Conservation (phyloP, 306 rosid genomes). For the Citrullus amarus region DNA sequence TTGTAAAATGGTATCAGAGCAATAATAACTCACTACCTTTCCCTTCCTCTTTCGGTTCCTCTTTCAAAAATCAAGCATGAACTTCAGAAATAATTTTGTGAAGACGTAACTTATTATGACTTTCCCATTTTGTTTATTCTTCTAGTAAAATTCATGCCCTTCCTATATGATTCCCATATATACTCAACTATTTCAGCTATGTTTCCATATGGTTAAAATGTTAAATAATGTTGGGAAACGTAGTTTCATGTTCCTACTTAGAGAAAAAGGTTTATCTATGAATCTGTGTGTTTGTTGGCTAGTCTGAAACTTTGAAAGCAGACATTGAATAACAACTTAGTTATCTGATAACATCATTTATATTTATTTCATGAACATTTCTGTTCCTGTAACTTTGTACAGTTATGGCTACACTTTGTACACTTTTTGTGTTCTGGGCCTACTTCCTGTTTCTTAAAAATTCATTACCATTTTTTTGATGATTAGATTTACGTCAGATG, state of each 20-base stretch:
- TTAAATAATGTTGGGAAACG: neutral
- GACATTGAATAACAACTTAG: neutral
- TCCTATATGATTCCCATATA: neutral
- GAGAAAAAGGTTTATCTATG: neutral
- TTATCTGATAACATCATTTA: neutral
- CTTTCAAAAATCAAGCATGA: too few species aligned
- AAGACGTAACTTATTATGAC: neutral
- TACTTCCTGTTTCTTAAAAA: neutral
- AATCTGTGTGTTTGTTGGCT: neutral
- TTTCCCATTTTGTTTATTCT: neutral
- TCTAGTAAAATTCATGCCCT: neutral
- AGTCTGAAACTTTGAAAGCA: neutral
- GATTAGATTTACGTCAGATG: constrained; percentile 84
- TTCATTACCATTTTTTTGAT: constrained; percentile 5
- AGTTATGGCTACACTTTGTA: neutral
- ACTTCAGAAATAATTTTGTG: neutral
- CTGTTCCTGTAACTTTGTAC: neutral
- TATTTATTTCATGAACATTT: neutral
- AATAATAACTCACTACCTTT: too few species aligned
- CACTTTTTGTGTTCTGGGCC: neutral
- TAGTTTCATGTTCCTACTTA: neutral
- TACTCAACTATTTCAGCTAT: neutral
- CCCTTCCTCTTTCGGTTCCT: too few species aligned
- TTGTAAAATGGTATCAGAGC: too few species aligned
- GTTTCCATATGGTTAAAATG: neutral